Evolutionary conservation across 129 eudicot species (phyloP).

Genomic region (Rutidosis leptorrhynchoides): DNA sequence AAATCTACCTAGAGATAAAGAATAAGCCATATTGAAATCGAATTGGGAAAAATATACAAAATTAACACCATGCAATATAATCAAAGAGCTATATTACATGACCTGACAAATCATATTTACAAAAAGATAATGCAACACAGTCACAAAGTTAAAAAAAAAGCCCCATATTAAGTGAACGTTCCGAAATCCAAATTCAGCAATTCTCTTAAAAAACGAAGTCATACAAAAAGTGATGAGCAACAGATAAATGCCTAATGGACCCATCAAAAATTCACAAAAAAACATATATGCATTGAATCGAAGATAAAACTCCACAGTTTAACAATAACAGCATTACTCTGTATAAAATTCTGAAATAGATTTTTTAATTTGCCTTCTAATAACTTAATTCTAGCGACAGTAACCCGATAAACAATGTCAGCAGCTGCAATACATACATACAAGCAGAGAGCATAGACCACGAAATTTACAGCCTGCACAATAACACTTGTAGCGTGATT

Average conservation of each 20-base stretch:
- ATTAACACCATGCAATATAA: too few species aligned
- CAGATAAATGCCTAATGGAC: neutral
- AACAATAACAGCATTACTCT: neutral
- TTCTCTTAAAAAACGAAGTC: neutral
- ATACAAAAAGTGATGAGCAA: too few species aligned
- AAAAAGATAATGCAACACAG: neutral
- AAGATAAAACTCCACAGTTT: neutral
- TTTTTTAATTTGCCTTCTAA: too few species aligned
- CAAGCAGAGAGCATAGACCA: neutral
- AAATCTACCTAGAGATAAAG: too few species aligned
- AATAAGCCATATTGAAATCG: too few species aligned
- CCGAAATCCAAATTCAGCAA: neutral
- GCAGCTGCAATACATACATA: neutral
- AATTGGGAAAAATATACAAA: too few species aligned
- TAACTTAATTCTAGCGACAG: too few species aligned
- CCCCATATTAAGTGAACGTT: neutral
- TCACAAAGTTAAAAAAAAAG: too few species aligned
- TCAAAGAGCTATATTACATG: too few species aligned
- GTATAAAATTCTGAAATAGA: too few species aligned
- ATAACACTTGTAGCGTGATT: neutral
- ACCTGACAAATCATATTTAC: too few species aligned
- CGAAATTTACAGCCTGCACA: neutral
- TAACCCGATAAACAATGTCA: neutral
- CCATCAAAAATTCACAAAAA: too few species aligned
- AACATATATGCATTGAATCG: neutral